phyloP scores from a whole-genome alignment of 208 protist genomes.

The Leishmania braziliensis region DNA sequence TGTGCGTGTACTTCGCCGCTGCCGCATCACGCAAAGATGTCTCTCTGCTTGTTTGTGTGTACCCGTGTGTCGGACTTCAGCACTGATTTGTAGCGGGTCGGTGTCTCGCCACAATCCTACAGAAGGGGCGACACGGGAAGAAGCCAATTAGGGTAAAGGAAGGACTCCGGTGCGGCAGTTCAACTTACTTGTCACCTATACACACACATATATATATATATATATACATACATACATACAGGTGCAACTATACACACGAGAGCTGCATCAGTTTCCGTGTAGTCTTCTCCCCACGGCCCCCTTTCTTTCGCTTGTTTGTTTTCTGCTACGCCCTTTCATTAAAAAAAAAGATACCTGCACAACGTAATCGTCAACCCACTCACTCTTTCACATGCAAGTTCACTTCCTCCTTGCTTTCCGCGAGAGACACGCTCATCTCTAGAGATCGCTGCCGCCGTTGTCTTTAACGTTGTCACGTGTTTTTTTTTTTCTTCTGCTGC shows the following conservation, averaged over 20 bases:
- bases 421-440: neutral
- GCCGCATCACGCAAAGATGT: neutral
- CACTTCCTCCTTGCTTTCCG: conserved; percentile 17
- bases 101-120: neutral
- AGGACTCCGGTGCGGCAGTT: neutral
- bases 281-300: conserved; percentile 8
- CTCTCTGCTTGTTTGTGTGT: neutral
- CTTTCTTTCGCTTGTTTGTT: neutral
- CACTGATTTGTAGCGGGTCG: neutral
- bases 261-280: neutral
- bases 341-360: neutral
- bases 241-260: neutral
- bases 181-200: neutral
- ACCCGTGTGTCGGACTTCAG: neutral
- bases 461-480: neutral
- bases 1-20: neutral
- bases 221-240: neutral
- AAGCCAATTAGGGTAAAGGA: neutral
- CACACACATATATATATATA: neutral
- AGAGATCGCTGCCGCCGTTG: neutral
- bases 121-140: neutral
- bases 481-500: neutral
- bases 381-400: neutral
- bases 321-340: neutral
- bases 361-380: neutral